These are phyloP conservation scores for Colletotrichum somersetense DNA, from an alignment of 2,329 filamentous ascomycete genomes.

Conservation along the genomic window DNA sequence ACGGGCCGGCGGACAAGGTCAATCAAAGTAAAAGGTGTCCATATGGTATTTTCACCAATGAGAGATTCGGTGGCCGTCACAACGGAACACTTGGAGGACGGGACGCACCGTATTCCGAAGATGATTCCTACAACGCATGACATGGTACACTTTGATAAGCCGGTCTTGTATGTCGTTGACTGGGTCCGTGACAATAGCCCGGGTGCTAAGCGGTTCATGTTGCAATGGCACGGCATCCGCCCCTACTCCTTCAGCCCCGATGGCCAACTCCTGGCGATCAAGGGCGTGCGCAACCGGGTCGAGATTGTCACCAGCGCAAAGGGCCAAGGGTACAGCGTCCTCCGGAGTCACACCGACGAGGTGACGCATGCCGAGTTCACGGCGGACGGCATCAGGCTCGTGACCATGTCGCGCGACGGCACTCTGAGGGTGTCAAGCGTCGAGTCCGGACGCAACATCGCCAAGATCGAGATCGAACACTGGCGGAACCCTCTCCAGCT, in stretches of 20 bases:
- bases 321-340: conserved; percentile 29
- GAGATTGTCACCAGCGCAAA: conserved; percentile 25
- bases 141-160: conserved; percentile 27
- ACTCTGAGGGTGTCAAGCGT: conserved; percentile 34
- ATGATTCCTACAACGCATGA: conserved; percentile 27
- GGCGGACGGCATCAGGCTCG: conserved; percentile 19
- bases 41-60: conserved; percentile 32
- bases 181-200: neutral
- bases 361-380: conserved; percentile 41
- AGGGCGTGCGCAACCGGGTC: conserved; percentile 32
- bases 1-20: neutral
- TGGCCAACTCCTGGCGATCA: conserved; percentile 23
- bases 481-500: conserved; percentile 41
- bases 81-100: conserved; percentile 28
- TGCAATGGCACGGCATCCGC: conserved; percentile 33
- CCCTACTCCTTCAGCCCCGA: conserved; percentile 33
- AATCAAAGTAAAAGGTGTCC: conserved; percentile 26
- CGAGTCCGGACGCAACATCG: conserved; percentile 18
- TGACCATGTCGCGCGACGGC: conserved; percentile 35
- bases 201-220: neutral
- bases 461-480: conserved; percentile 37
- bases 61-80: conserved; percentile 23
- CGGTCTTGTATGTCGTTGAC: conserved; percentile 26
- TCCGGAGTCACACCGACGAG: conserved; percentile 39
- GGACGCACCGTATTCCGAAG: neutral